Base-by-base conservation (phyloP, 2,329 filamentous ascomycete species). In the Colletotrichum trifolii region DNA sequence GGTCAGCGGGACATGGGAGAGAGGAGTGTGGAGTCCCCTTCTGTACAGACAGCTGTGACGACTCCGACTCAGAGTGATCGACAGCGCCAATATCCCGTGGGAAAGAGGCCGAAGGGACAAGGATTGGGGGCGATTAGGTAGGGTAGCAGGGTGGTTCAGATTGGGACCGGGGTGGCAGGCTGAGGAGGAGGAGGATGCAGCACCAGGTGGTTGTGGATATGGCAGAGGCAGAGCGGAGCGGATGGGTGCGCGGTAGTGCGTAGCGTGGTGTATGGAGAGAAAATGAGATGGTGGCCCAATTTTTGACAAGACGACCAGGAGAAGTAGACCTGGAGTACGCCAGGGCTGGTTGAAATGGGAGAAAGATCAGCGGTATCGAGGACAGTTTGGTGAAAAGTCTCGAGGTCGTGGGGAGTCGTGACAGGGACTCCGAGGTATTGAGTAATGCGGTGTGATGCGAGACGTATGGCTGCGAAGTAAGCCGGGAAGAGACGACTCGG, bases 11-110 rank as follows among this genome's bases (percentile, higher is more conserved):
- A 79, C 75, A 73, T 67, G 64, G 66, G 54, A 59, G 64, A 25
- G 48, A 25, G 38, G 53, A 60, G 78, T 79, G 77, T 78, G 74
- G 74, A 75, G 73, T 66, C 68, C 67, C 71, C 71, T 72, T 69
- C 72, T 71, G 54, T 68, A 60, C 57, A 71, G 67, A 68, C 71
- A 76, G 76, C 78, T 82, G 81, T 84, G 83, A 85, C 81, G 81
- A 83, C 78, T 81, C 76, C 78, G 77, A 80, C 75, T 71, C 79
- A 78, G 74, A 80, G 76, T 78, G 84, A 86, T 86, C 84, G 83
- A 81, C 84, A 81, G 74, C 74, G 62, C 77, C 78, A 79, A 81
- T 83, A 78, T 83, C 81, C 81, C 79, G 78, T 80, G 79, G 75
- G 75, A 78, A 78, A 77, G 78, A 74, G 77, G 75, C 77, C 77